A percentile compares a stretch with the other conserved stretches of the same genome.
These are phyloP conservation scores for Plectosphaerella cucumerina DNA, from an alignment of 2,329 filamentous ascomycete species.

Conservation along the genomic window DNA sequence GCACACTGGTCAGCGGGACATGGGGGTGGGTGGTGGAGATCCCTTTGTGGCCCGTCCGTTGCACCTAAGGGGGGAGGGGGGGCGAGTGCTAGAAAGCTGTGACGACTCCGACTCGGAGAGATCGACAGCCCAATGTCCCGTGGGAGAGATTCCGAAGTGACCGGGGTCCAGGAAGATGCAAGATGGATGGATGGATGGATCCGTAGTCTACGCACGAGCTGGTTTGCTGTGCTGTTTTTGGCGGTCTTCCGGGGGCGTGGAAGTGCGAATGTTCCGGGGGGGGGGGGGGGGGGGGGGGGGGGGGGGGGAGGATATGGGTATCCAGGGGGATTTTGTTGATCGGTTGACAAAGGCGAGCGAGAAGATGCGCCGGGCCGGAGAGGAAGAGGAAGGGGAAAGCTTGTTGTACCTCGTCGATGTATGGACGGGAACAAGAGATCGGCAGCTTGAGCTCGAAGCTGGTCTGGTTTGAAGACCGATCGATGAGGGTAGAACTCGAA, in stretches of 20 bases:
- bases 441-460: too few relatives aligned
- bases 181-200: slow-evolving; percentile 34
- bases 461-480: too few relatives aligned
- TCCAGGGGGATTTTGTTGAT: slow-evolving; percentile 5
- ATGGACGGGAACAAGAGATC: too few relatives aligned
- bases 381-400: too few relatives aligned
- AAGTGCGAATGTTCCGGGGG: slow-evolving; percentile 2
- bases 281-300: slow-evolving; percentile 3
- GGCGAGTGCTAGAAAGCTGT: slow-evolving; percentile 30
- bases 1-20: slow-evolving; percentile 37
- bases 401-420: too few relatives aligned
- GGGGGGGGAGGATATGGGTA: slow-evolving; percentile 6
- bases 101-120: slow-evolving; percentile 48
- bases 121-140: slow-evolving; percentile 52
- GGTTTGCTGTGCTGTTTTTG: neutral
- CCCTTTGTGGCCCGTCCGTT: slow-evolving; percentile 17
- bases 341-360: slow-evolving; percentile 10
- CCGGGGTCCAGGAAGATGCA: slow-evolving; percentile 33
- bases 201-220: slow-evolving; percentile 1
- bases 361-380: neutral
- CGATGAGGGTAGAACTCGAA: too few relatives aligned
- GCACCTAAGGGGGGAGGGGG: neutral
- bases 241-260: slow-evolving; percentile 11
- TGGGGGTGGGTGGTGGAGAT: slow-evolving; percentile 26
- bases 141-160: slow-evolving; percentile 40